Base-by-base conservation (phyloP, 2,329 filamentous ascomycete species). In the Nothopassalora personata region DNA sequence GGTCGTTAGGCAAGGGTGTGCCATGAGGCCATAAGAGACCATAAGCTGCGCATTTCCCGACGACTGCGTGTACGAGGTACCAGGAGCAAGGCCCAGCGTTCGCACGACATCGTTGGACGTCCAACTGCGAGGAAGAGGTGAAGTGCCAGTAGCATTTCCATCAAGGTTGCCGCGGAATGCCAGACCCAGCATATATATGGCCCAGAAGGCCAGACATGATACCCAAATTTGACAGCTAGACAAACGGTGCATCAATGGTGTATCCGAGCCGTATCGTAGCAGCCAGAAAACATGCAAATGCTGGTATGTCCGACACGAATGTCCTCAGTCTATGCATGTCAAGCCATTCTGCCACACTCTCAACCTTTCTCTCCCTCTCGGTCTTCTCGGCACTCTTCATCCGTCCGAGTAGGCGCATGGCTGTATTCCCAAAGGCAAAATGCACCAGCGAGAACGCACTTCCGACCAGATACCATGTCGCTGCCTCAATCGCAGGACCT, bases 331-430 rank as follows among this genome's bases (percentile, higher is more conserved):
- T 8, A 19, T 54, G 53, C 53, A 54, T 47, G 13, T 45, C 34
- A 31, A 54, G 53, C 53, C 53, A 54, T 28, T 54, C 34, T 15
- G 34, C 53, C 18, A 54, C 53, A 31, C 53, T 54, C 27, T 54
- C 36, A n/a, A 54, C 39, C 13, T 54, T 54, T n/a, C 11, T 45
- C 13, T 54, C 27, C 5, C 27, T 36, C 8, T 39, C 36, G 3
- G 31, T 30, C 34, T 43, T 46, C 6, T 46, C 36, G 3, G 28
- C 39, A 4, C 11, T 9, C 34, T 36, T 31, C 53, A 54, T 47
- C 11, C 33, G 18, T 2, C 11, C 53, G 10, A 54, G 36, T 18
- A 54, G 27, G 19, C 53, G 53, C 27, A 54, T 27, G 6, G 53
- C 53, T 9, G 34, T 54, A 4, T 3, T 46, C 9, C 30, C 39